A percentile compares a stretch with the other conserved stretches of the same genome.
Evolutionary conservation across 768 basidiomycete genomes (phyloP).

Genomic region (Leccinellum albellum): DNA sequence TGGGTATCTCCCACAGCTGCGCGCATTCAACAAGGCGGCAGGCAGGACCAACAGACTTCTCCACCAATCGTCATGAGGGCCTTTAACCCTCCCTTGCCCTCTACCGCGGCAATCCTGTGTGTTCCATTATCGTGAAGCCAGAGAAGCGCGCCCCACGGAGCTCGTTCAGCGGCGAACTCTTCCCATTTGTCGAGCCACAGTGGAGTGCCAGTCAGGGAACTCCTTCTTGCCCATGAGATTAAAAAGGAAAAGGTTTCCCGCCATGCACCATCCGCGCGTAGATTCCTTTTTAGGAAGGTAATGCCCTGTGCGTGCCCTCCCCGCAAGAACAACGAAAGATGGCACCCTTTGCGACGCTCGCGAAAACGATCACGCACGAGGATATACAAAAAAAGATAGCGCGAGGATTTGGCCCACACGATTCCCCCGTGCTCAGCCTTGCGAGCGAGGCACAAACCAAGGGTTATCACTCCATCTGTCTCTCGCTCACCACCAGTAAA

Average conservation of each 20-base stretch:
- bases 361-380: constrained; percentile 28
- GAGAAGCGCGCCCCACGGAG: constrained; percentile 18
- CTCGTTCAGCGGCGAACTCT: constrained; percentile 10
- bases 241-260: neutral
- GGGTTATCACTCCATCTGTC: constrained; percentile 71
- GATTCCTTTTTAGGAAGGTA: neutral
- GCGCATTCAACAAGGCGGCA: constrained; percentile 12
- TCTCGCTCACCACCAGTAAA: constrained; percentile 84
- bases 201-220: too few relatives aligned
- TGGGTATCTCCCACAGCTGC: constrained; percentile 10
- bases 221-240: too few relatives aligned
- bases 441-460: constrained; percentile 51
- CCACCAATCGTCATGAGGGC: constrained; percentile 17
- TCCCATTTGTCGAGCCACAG: constrained; percentile 13
- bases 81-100: constrained; percentile 17
- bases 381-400: constrained; percentile 37
- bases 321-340: constrained; percentile 14
- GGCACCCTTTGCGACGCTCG: constrained; percentile 29
- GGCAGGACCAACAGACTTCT: constrained; percentile 7
- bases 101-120: constrained; percentile 30
- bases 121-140: constrained; percentile 22
- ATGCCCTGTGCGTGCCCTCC: neutral
- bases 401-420: constrained; percentile 23
- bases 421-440: constrained; percentile 50
- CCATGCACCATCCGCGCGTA: neutral